A percentile compares a stretch with the other conserved stretches of the same genome.
These are phyloP conservation scores for Pseudogymnoascus sp. DNA, from an alignment of 2,329 filamentous ascomycete genomes.

Conservation along the genomic window DNA sequence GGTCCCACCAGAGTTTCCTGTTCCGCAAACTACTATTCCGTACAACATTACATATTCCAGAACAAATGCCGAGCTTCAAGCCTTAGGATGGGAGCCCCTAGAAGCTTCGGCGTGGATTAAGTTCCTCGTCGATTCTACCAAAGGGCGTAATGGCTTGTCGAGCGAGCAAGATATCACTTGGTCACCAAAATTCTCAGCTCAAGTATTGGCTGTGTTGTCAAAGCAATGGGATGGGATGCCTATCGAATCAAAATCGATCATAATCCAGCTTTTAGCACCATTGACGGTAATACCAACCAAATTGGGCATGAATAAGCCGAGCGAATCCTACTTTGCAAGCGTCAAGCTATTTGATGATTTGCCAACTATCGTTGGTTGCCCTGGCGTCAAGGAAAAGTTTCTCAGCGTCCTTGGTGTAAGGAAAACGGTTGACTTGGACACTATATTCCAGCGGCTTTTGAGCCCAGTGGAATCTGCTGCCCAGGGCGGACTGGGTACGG, in stretches of 20 bases:
- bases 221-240: slow-evolving; percentile 85
- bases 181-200: slow-evolving; percentile 65
- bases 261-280: slow-evolving; percentile 57
- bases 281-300: slow-evolving; percentile 83
- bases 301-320: slow-evolving; percentile 76
- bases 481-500: slow-evolving; percentile 35
- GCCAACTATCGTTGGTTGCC: slow-evolving; percentile 68
- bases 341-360: slow-evolving; percentile 94
- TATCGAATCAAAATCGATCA: slow-evolving; percentile 54
- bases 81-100: slow-evolving; percentile 79
- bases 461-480: slow-evolving; percentile 46
- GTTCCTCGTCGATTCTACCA: slow-evolving; percentile 64
- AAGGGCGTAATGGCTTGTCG: slow-evolving; percentile 47
- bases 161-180: slow-evolving; percentile 63
- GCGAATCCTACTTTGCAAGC: slow-evolving; percentile 84
- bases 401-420: slow-evolving; percentile 75
- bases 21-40: slow-evolving; percentile 76
- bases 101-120: slow-evolving; percentile 80
- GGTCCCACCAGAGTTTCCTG: slow-evolving; percentile 73
- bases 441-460: slow-evolving; percentile 83
- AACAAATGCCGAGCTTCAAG: slow-evolving; percentile 60
- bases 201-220: slow-evolving; percentile 72
- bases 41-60: slow-evolving; percentile 72
- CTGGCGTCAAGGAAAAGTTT: slow-evolving; percentile 85
- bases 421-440: slow-evolving; percentile 89